Percentiles rank a stretch among this genome's conserved stretches.
These are phyloP conservation scores for Debaryomycetaceae sp. DNA, from an alignment of 1,139 yeast genomes.

Conservation along the genomic window DNA sequence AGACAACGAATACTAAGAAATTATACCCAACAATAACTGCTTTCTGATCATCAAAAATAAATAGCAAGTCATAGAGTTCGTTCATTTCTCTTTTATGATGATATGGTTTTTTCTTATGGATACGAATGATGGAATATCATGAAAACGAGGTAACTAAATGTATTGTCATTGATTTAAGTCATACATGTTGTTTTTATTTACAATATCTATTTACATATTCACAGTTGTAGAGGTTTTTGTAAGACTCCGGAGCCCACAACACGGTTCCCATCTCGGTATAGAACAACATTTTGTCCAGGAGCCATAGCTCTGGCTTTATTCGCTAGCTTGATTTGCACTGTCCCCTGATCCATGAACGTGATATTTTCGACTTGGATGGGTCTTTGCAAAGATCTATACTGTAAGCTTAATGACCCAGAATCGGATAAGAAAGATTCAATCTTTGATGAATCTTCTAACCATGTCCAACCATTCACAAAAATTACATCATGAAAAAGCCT, in stretches of 20 bases:
- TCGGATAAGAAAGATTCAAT: slow-evolving; percentile 5
- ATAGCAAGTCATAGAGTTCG: too few species aligned
- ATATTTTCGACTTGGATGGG: slow-evolving; percentile 34
- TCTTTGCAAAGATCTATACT: slow-evolving; percentile 67
- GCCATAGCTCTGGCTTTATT: slow-evolving; percentile 70
- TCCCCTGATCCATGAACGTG: slow-evolving; percentile 6
- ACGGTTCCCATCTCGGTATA: slow-evolving; percentile 58
- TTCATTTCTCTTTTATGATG: not conserved
- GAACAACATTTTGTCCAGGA: slow-evolving; percentile 81
- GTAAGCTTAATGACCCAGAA: slow-evolving; percentile 39
- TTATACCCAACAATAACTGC: slow-evolving; percentile 45
- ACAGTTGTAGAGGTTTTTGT: slow-evolving; percentile 9
- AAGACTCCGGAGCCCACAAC: slow-evolving; percentile 76
- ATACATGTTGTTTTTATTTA: too few species aligned
- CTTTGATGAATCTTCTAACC: slow-evolving; percentile 33
- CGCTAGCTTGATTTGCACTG: slow-evolving; percentile 28
- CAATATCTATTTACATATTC: not conserved
- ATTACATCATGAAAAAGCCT: slow-evolving; percentile 49
- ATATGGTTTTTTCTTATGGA: too few species aligned
- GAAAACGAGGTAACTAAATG: too few species aligned
- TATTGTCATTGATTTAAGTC: too few species aligned
- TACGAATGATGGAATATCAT: too few species aligned
- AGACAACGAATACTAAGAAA: slow-evolving; percentile 10
- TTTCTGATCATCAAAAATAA: slow-evolving; percentile 18
- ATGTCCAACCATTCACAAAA: slow-evolving; percentile 44